A percentile compares a stretch with the other conserved stretches of the same genome.
Evolutionary conservation across 2,329 filamentous ascomycete genomes (phyloP).

Genomic region (Fusarium sp.): DNA sequence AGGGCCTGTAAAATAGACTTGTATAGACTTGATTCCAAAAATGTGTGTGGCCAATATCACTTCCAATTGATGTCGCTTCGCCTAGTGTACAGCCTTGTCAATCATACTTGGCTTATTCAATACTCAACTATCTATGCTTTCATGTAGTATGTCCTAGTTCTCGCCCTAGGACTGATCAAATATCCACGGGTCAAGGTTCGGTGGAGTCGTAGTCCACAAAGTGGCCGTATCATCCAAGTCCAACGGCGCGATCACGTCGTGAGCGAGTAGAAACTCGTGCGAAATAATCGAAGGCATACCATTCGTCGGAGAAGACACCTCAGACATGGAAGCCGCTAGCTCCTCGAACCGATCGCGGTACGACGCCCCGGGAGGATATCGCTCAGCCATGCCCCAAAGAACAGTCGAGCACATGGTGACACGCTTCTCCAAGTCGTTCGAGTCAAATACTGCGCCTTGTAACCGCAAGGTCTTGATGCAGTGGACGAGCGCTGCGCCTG

Average conservation of each 20-base stretch:
- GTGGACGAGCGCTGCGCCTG: slow-evolving; percentile 37
- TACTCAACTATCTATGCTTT: not conserved
- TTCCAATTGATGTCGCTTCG: not conserved
- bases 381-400: slow-evolving; percentile 47
- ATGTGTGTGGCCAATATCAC: not conserved
- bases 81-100: not conserved
- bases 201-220: not conserved
- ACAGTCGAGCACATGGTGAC: slow-evolving; percentile 40
- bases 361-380: slow-evolving; percentile 38
- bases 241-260: not conserved
- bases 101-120: not conserved
- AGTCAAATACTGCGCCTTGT: not conserved
- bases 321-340: slow-evolving; percentile 19
- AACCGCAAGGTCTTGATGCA: slow-evolving; percentile 20
- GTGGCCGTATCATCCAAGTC: slow-evolving; percentile 7
- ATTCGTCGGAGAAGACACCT: slow-evolving; percentile 1
- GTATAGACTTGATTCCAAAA: not conserved
- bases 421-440: not conserved
- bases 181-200: slow-evolving; percentile 13
- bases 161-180: slow-evolving; percentile 5
- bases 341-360: slow-evolving; percentile 45
- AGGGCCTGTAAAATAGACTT: slow-evolving; percentile 21
- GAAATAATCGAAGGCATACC: not conserved
- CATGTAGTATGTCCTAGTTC: too few species aligned
- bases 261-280: not conserved